A percentile compares a stretch with the other conserved stretches of the same genome.
phyloP scores from a whole-genome alignment of 2,329 filamentous ascomycete genomes.

The Diaporthe destruens region DNA sequence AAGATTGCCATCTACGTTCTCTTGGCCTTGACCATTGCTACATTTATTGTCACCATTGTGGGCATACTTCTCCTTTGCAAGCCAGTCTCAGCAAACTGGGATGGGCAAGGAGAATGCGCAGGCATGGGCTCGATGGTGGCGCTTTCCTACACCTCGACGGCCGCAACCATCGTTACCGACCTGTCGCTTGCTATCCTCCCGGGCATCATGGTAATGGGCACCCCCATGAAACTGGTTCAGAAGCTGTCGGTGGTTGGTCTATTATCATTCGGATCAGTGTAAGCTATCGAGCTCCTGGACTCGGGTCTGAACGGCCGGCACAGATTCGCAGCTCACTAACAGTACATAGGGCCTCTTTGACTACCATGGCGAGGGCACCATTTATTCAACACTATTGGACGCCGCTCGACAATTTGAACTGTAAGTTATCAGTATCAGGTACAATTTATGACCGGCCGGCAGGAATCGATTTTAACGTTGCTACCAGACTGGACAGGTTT shows the following conservation, averaged over 20 bases:
- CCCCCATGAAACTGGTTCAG: slow-evolving; percentile 47
- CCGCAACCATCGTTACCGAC: slow-evolving; percentile 51
- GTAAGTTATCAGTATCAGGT: slow-evolving; percentile 38
- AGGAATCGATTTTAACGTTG: not conserved
- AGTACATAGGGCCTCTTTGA: slow-evolving; percentile 44
- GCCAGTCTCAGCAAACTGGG: slow-evolving; percentile 44
- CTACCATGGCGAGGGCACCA: slow-evolving; percentile 46
- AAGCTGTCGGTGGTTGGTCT: slow-evolving; percentile 46
- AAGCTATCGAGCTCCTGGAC: slow-evolving; percentile 29
- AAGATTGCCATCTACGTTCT: slow-evolving; percentile 36
- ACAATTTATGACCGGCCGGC: no score
- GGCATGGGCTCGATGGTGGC: slow-evolving; percentile 44
- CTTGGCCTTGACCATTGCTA: slow-evolving; percentile 33
- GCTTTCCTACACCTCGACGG: slow-evolving; percentile 49
- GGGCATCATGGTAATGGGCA: slow-evolving; percentile 50
- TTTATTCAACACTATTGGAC: slow-evolving; percentile 44
- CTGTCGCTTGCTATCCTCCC: slow-evolving; percentile 50
- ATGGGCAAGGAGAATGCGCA: slow-evolving; percentile 41
- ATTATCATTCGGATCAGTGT: slow-evolving; percentile 47
- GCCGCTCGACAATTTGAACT: slow-evolving; percentile 44
- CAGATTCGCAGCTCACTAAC: slow-evolving; percentile 8
- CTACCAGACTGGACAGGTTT: slow-evolving; percentile 45
- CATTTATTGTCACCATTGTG: slow-evolving; percentile 43
- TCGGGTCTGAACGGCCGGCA: not conserved
- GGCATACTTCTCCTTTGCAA: slow-evolving; percentile 43